phyloP scores from a whole-genome alignment of 1,284 basidiomycete species.

The Tremellales sp. region DNA sequence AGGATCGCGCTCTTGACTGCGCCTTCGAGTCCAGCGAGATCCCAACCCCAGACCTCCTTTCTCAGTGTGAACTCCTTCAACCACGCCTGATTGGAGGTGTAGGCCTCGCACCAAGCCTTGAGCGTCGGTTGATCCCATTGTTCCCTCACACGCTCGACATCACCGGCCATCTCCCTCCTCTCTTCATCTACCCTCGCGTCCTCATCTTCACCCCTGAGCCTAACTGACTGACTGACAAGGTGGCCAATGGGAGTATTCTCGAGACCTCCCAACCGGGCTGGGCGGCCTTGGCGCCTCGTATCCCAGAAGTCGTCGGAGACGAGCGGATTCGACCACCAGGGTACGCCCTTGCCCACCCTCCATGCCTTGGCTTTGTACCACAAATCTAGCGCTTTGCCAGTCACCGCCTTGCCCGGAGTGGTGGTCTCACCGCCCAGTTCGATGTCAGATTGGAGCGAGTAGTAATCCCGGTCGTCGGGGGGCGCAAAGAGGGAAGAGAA shows the following conservation, averaged over 20 bases:
- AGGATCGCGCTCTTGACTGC: slow-evolving; percentile 48
- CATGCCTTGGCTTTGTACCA: slow-evolving; percentile 9
- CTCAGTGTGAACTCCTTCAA: slow-evolving; percentile 64
- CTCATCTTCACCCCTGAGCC: neutral
- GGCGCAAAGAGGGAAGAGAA: slow-evolving; percentile 14
- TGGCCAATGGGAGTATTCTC: neutral
- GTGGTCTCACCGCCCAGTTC: neutral
- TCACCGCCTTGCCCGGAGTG: slow-evolving; percentile 11
- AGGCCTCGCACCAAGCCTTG: slow-evolving; percentile 66
- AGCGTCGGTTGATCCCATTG: slow-evolving; percentile 40
- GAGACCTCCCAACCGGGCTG: neutral
- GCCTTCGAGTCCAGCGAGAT: slow-evolving; percentile 55
- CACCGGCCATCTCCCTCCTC: slow-evolving; percentile 2
- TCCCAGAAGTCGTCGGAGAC: slow-evolving; percentile 20
- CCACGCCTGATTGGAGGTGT: slow-evolving; percentile 57
- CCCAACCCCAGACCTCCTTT: slow-evolving; percentile 68
- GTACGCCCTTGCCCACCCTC: slow-evolving; percentile 20
- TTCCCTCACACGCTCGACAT: slow-evolving; percentile 3
- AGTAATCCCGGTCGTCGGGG: slow-evolving; percentile 1
- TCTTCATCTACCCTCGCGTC: slow-evolving; percentile 2
- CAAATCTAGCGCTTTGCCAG: slow-evolving; percentile 2
- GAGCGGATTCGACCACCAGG: slow-evolving; percentile 18
- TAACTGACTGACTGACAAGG: neutral
- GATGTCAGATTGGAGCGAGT: neutral
- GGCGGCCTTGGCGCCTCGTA: neutral